These are phyloP conservation scores for Colletotrichum echinochloae DNA, from an alignment of 2,329 filamentous ascomycete genomes.

Conservation along the genomic window DNA sequence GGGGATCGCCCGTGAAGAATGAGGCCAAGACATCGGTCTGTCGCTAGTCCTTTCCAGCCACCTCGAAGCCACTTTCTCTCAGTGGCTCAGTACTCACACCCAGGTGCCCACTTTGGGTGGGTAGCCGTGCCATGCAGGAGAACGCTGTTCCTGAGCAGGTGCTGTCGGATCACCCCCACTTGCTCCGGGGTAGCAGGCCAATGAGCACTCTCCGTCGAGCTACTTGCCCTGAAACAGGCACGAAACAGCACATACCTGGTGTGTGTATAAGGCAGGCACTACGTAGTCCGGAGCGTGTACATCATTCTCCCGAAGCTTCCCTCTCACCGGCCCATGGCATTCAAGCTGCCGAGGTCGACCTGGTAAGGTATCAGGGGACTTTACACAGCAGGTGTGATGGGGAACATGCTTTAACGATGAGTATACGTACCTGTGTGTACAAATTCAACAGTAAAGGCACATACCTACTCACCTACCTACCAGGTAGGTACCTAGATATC, in stretches of 20 bases:
- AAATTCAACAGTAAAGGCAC: too few relatives aligned
- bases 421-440: too few relatives aligned
- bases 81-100: constrained; percentile 12
- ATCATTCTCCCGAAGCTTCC: not conserved
- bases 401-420: too few relatives aligned
- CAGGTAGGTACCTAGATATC: too few relatives aligned
- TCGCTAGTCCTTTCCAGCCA: constrained; percentile 18
- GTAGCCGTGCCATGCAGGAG: too few relatives aligned
- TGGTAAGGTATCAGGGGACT: too few relatives aligned
- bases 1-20: not conserved
- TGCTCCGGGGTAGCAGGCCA: constrained; percentile 36
- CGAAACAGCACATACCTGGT: constrained; percentile 28
- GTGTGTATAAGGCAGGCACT: not conserved
- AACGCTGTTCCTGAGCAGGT: not conserved
- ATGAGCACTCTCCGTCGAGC: constrained; percentile 12
- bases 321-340: too few relatives aligned
- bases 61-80: constrained; percentile 4
- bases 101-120: too few relatives aligned
- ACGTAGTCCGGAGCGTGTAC: too few relatives aligned
- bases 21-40: not conserved
- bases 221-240: constrained; percentile 37
- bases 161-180: not conserved
- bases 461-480: too few relatives aligned
- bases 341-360: too few relatives aligned
- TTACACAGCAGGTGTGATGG: too few relatives aligned